phyloP scores from a whole-genome alignment of 345 rosid species.

The Eucalyptus shirleyi region DNA sequence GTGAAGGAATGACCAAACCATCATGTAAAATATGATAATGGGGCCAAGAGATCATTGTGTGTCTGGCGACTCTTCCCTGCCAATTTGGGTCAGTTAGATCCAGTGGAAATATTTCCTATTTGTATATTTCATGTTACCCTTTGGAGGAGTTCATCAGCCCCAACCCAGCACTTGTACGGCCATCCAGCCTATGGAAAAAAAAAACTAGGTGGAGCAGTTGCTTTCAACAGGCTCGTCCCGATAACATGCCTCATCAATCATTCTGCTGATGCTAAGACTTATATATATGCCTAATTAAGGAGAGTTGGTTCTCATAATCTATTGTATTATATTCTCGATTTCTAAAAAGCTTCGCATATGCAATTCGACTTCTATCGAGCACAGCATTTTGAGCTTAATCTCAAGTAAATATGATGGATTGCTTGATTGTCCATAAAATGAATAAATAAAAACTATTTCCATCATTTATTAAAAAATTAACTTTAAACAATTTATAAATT shows the following conservation, averaged over 20 bases:
- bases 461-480: too few relatives aligned
- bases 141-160: neutral
- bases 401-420: neutral
- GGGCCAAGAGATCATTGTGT: neutral
- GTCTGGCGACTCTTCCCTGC: neutral
- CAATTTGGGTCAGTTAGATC: neutral
- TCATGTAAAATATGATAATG: neutral
- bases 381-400: neutral
- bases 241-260: neutral
- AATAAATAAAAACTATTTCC: too few relatives aligned
- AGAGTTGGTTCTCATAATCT: neutral
- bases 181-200: neutral
- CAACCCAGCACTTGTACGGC: neutral
- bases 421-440: accelerated
- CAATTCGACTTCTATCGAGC: neutral
- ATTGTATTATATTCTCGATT: neutral
- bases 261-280: neutral
- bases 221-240: neutral
- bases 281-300: neutral
- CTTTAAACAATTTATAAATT: too few relatives aligned
- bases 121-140: neutral
- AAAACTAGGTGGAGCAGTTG: neutral
- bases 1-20: neutral
- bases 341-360: neutral
- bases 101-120: neutral